Evolutionary conservation across 306 rosid species (phyloP).

Genomic region (Citrullus mucosospermus): DNA sequence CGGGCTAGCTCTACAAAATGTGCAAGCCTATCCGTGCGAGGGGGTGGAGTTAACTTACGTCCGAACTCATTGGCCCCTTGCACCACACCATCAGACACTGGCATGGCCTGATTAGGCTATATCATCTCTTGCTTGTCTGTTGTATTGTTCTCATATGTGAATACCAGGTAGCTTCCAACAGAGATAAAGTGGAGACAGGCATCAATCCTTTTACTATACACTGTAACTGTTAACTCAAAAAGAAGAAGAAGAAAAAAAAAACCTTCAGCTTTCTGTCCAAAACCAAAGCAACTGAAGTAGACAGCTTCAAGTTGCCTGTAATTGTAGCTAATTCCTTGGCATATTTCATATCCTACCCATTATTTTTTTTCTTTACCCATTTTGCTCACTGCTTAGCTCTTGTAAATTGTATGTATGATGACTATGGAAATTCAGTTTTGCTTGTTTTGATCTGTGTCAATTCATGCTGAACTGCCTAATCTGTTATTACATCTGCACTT

Average conservation of each 20-base stretch:
- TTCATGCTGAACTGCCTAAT: conserved; percentile 5
- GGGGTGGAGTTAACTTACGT: conserved; percentile 51
- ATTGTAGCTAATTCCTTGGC: conserved; percentile 33
- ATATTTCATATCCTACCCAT: conserved; percentile 12
- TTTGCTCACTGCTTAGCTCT: conserved; percentile 5
- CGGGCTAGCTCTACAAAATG: conserved; percentile 43
- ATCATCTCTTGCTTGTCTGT: conserved; percentile 20
- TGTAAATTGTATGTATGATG: conserved; percentile 18
- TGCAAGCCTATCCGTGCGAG: conserved; percentile 38
- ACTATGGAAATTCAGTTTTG: conserved; percentile 14
- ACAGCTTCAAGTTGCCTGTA: conserved; percentile 32
- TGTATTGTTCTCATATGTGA: conserved; percentile 68
- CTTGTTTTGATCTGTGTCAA: conserved; percentile 9
- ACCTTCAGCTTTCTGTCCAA: conserved; percentile 24
- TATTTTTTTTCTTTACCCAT: conserved; percentile 6
- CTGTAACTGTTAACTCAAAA: conserved; percentile 54
- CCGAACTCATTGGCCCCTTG: conserved; percentile 50
- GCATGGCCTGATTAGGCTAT: conserved; percentile 30
- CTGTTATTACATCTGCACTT: background rate
- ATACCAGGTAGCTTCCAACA: conserved; percentile 59
- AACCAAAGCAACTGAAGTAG: conserved; percentile 26
- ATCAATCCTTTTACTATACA: conserved; percentile 52
- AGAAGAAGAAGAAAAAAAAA: conserved; percentile 9
- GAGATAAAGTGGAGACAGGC: conserved; percentile 34
- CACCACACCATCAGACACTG: conserved; percentile 31